Evolutionary conservation across 345 rosid species (phyloP).

Genomic region (Viola odorata): DNA sequence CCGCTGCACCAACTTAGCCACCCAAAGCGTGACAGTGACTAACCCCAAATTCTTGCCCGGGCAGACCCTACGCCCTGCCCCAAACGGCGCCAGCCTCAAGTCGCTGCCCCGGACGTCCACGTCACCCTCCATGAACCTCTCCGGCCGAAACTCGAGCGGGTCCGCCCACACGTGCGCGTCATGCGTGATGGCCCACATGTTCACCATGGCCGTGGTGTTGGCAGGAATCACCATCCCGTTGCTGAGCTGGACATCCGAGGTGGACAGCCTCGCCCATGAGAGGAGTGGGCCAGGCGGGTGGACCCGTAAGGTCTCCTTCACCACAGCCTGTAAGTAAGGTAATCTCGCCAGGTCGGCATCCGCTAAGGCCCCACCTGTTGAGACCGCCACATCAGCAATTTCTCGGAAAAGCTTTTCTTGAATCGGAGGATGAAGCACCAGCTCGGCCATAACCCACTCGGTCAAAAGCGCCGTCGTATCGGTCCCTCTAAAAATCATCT

Average conservation of each 20-base stretch:
- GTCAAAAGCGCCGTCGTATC: slow-evolving; percentile 84
- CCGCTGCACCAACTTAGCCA: slow-evolving; percentile 50
- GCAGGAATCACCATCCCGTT: slow-evolving; percentile 77
- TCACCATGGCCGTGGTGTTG: slow-evolving; percentile 84
- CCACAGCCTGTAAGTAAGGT: slow-evolving; percentile 68
- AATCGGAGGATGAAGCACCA: slow-evolving; percentile 53
- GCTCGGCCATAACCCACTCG: slow-evolving; percentile 89
- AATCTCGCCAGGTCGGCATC: slow-evolving; percentile 53
- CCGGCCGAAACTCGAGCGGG: slow-evolving; percentile 57
- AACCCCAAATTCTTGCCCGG: slow-evolving; percentile 82
- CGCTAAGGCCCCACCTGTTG: slow-evolving; percentile 13
- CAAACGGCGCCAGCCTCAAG: slow-evolving; percentile 79
- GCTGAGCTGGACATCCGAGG: slow-evolving; percentile 66
- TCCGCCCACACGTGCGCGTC: slow-evolving; percentile 60
- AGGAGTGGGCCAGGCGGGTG: slow-evolving; percentile 95
- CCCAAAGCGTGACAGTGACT: slow-evolving; percentile 66
- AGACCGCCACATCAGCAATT: slow-evolving; percentile 26
- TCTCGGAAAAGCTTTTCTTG: slow-evolving; percentile 52
- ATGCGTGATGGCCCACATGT: slow-evolving; percentile 98
- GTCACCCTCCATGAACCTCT: slow-evolving; percentile 49
- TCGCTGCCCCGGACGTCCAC: slow-evolving; percentile 68
- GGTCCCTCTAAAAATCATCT: slow-evolving; percentile 89
- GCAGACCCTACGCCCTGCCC: slow-evolving; percentile 86
- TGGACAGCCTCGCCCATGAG: slow-evolving; percentile 88
- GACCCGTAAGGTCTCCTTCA: slow-evolving; percentile 63